These are phyloP conservation scores for Cupressus sempervirens DNA, from an alignment of 75 land plant genomes.

Conservation along the genomic window DNA sequence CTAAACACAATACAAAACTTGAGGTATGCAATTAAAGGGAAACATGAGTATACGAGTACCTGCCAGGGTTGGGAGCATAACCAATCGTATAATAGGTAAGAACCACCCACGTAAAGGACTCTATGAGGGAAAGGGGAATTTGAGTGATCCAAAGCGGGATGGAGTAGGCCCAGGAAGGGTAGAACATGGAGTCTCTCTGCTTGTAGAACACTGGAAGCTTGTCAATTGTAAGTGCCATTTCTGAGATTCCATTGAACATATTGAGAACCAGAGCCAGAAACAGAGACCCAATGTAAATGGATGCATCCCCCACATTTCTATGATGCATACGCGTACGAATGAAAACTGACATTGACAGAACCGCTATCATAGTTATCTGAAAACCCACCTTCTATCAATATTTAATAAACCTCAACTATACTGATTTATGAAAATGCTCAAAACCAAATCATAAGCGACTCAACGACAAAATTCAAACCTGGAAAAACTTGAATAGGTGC, in stretches of 20 bases:
- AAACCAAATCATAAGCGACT: background rate
- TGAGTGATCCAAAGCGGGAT: slow-evolving; percentile 36
- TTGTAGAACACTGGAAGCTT: slow-evolving; percentile 64
- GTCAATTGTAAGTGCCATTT: slow-evolving; percentile 30
- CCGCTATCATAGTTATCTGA: slow-evolving; percentile 39
- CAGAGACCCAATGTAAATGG: slow-evolving; percentile 37
- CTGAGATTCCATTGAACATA: slow-evolving; percentile 60
- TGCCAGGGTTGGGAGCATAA: slow-evolving; percentile 23
- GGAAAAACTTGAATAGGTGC: slow-evolving; percentile 29
- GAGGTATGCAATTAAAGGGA: background rate
- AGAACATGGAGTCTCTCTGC: slow-evolving; percentile 53
- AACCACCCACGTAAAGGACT: slow-evolving; percentile 33
- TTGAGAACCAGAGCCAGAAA: slow-evolving; percentile 40
- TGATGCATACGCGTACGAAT: slow-evolving; percentile 46
- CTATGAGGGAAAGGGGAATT: slow-evolving; percentile 44
- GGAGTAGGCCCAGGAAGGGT: slow-evolving; percentile 55
- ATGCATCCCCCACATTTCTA: slow-evolving; percentile 28
- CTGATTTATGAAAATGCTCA: background rate
- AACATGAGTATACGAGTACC: slow-evolving; percentile 4
- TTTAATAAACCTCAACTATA: background rate
- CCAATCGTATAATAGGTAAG: slow-evolving; percentile 44
- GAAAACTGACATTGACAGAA: slow-evolving; percentile 41
- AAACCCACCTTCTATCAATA: background rate
- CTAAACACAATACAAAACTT: no score
- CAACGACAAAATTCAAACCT: slow-evolving; percentile 15